Conservation (phyloP, 2,329 filamentous ascomycete genomes). For the Parasarocladium wereldwijsianum region DNA sequence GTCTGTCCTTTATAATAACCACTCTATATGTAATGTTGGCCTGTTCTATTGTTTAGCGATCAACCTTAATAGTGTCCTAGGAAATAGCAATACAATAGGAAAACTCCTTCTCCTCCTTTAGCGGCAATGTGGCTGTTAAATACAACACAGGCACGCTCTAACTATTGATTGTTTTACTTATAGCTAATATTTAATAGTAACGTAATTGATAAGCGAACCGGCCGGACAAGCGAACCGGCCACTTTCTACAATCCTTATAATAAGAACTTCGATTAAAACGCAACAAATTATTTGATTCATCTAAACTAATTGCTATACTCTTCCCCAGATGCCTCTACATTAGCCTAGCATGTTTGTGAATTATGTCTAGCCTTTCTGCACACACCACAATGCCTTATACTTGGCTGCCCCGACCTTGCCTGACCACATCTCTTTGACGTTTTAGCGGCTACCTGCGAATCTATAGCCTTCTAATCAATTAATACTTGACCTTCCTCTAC, state of each 20-base stretch:
- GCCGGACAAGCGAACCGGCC: background rate
- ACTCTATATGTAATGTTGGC: no score
- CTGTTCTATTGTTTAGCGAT: no score
- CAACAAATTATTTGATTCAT: background rate
- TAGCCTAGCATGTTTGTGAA: slow-evolving; percentile 2
- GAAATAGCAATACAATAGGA: no score
- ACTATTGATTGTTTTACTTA: no score
- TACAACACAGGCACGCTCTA: no score
- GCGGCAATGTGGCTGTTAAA: no score
- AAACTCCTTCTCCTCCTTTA: no score
- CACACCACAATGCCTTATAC: slow-evolving; percentile 2
- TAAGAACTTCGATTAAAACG: background rate
- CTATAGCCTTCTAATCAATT: slow-evolving; percentile 1
- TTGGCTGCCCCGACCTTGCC: slow-evolving; percentile 1
- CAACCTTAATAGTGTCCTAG: no score
- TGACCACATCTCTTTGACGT: slow-evolving; percentile 1
- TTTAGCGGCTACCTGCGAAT: slow-evolving; percentile 1
- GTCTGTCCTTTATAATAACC: no score
- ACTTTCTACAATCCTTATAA: background rate
- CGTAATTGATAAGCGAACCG: background rate
- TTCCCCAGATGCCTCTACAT: slow-evolving; percentile 1
- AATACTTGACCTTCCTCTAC: slow-evolving; percentile 1
- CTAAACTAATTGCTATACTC: slow-evolving; percentile 1
- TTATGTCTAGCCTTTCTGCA: slow-evolving; percentile 2
- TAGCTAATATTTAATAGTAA: no score